These are phyloP conservation scores for Tuber melanosporum DNA, from an alignment of 495 filamentous ascomycete species.

Conservation along the genomic window DNA sequence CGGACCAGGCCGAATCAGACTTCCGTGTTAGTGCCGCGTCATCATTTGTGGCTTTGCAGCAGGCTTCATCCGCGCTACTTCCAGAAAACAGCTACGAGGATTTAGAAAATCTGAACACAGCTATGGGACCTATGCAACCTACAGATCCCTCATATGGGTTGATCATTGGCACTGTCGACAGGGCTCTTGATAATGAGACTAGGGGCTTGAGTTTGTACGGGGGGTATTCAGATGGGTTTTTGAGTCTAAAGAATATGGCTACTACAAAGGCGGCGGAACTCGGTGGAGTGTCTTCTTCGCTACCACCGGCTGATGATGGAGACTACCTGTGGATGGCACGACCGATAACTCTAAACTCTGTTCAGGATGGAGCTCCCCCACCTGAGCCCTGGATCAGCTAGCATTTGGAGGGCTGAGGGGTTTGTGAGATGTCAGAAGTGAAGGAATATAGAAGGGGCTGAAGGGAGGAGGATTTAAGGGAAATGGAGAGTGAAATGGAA, in stretches of 20 bases:
- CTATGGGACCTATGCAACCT: background rate
- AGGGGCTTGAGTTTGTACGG: constrained; percentile 33
- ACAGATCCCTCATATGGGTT: constrained; percentile 17
- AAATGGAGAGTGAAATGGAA: background rate
- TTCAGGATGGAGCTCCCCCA: constrained; percentile 26
- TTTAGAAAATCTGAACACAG: constrained; percentile 28
- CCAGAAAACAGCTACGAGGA: constrained; percentile 25
- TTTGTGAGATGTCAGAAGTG: constrained; percentile 12
- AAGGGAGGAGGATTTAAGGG: background rate
- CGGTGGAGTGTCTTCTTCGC: constrained; percentile 22
- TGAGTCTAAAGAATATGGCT: constrained; percentile 34
- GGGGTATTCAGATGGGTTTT: constrained; percentile 27
- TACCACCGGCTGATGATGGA: constrained; percentile 35
- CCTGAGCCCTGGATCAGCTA: constrained; percentile 29
- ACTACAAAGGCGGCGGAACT: constrained; percentile 33
- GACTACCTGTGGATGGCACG: constrained; percentile 40
- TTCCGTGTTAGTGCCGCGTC: constrained; percentile 40
- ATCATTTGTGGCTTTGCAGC: constrained; percentile 37
- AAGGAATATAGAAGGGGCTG: constrained; percentile 2
- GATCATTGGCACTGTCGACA: constrained; percentile 32
- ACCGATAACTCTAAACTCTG: constrained; percentile 18
- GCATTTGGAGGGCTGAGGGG: background rate
- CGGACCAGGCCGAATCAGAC: constrained; percentile 41
- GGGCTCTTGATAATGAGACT: constrained; percentile 29
- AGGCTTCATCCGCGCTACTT: constrained; percentile 22